phyloP scores from a whole-genome alignment of 257 asterid species.

The Solanum sejunctum region DNA sequence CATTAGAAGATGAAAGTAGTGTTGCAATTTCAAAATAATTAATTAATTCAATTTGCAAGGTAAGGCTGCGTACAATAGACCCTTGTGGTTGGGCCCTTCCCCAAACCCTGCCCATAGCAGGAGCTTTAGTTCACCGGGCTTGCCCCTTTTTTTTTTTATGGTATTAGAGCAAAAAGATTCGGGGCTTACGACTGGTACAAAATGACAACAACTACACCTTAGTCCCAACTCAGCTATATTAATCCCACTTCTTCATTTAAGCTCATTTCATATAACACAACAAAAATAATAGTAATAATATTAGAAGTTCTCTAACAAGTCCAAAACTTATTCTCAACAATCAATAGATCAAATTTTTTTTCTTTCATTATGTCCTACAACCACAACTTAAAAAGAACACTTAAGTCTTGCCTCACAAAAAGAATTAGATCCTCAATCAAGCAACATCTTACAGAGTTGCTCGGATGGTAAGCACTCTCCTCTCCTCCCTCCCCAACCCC shows the following conservation, averaged over 20 bases:
- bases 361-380: background rate
- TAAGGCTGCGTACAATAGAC: no score
- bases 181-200: background rate
- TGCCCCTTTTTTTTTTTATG: background rate
- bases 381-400: no score
- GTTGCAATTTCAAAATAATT: background rate
- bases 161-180: background rate
- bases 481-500: background rate
- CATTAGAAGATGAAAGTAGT: background rate
- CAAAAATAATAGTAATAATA: background rate
- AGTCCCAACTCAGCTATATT: background rate
- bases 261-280: background rate
- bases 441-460: background rate
- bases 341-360: background rate
- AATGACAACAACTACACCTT: background rate
- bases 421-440: background rate
- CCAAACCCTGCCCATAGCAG: no score
- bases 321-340: background rate
- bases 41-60: background rate
- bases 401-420: background rate
- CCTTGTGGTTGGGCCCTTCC: no score
- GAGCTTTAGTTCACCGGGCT: no score
- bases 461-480: background rate
- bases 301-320: background rate
- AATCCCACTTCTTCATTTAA: background rate